Evolutionary conservation across 2,329 filamentous ascomycete genomes (phyloP).

Genomic region (Tolypocladium capitatum): DNA sequence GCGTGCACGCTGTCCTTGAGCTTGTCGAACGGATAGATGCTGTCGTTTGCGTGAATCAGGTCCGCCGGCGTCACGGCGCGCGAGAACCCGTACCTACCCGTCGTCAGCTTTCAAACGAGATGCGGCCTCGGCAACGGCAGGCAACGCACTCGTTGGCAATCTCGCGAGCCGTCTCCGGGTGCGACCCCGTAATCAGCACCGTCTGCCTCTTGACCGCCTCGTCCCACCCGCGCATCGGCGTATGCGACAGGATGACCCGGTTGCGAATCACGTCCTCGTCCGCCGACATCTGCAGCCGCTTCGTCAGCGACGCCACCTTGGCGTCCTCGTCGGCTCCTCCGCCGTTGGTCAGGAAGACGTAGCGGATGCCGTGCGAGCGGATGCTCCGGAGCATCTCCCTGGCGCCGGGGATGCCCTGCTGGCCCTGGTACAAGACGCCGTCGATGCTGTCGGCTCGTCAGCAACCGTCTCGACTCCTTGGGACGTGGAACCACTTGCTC

Average conservation of each 20-base stretch:
- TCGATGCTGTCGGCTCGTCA: slow-evolving; percentile 48
- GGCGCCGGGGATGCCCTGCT: slow-evolving; percentile 67
- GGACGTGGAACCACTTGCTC: slow-evolving; percentile 13
- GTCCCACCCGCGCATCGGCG: slow-evolving; percentile 57
- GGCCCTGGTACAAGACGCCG: slow-evolving; percentile 80
- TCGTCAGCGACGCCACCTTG: slow-evolving; percentile 20
- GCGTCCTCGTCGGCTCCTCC: slow-evolving; percentile 65
- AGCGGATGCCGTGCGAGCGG: slow-evolving; percentile 64
- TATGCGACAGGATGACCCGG: slow-evolving; percentile 65
- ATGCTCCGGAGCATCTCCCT: slow-evolving; percentile 60
- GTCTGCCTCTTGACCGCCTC: slow-evolving; percentile 30
- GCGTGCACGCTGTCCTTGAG: slow-evolving; percentile 17
- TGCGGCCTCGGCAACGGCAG: too few species aligned
- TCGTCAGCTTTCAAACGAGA: neutral
- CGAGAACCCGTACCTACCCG: slow-evolving; percentile 53
- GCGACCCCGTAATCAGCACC: slow-evolving; percentile 61
- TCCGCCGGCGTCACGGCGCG: slow-evolving; percentile 79
- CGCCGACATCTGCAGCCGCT: slow-evolving; percentile 17
- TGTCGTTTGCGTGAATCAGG: slow-evolving; percentile 59
- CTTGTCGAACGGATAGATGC: slow-evolving; percentile 69
- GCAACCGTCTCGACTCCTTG: neutral
- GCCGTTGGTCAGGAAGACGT: slow-evolving; percentile 91
- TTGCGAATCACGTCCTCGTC: slow-evolving; percentile 20
- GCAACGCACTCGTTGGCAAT: slow-evolving; percentile 53
- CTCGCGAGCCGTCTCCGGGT: slow-evolving; percentile 50